phyloP scores from a whole-genome alignment of 2,329 filamentous ascomycete species.

The Colletotrichum destructivum region DNA sequence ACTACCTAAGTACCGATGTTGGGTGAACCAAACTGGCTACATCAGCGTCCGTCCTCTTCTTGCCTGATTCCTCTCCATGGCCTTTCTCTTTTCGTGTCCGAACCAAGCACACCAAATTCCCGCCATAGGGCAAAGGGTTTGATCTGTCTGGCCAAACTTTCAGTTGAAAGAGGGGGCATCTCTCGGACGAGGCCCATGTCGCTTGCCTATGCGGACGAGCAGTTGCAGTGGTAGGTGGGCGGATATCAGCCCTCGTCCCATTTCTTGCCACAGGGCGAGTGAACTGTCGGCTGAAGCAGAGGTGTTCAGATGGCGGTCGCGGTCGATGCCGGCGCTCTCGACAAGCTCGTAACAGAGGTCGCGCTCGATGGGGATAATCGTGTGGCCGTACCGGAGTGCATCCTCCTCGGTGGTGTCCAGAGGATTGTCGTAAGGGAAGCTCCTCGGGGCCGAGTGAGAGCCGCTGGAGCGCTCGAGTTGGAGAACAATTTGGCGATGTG shows the following conservation, averaged over 20 bases:
- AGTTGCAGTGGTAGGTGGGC: conserved; percentile 31
- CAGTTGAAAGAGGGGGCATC: too few relatives aligned
- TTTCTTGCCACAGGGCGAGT: neutral
- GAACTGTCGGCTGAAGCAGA: neutral
- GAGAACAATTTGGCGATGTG: neutral
- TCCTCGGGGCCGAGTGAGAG: conserved; percentile 18
- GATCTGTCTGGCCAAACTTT: neutral
- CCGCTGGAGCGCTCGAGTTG: conserved; percentile 16
- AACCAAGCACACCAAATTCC: neutral
- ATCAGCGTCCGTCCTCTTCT: neutral
- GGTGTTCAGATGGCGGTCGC: neutral
- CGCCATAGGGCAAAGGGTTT: too few relatives aligned
- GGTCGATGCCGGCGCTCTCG: conserved; percentile 17
- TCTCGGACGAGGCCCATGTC: too few relatives aligned
- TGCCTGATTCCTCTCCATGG: neutral
- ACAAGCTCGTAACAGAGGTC: conserved; percentile 28
- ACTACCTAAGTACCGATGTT: neutral
- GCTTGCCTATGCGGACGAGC: conserved; percentile 8
- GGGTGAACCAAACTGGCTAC: neutral
- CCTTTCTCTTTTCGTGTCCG: neutral
- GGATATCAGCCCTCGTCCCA: conserved; percentile 11
- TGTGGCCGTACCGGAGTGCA: conserved; percentile 28
- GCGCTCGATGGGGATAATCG: conserved; percentile 30
- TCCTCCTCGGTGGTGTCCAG: conserved; percentile 33
- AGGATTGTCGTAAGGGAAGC: conserved; percentile 24